These are phyloP conservation scores for Fusarium pseudograminearum DNA, from an alignment of 2,329 filamentous ascomycete species.

Conservation along the genomic window DNA sequence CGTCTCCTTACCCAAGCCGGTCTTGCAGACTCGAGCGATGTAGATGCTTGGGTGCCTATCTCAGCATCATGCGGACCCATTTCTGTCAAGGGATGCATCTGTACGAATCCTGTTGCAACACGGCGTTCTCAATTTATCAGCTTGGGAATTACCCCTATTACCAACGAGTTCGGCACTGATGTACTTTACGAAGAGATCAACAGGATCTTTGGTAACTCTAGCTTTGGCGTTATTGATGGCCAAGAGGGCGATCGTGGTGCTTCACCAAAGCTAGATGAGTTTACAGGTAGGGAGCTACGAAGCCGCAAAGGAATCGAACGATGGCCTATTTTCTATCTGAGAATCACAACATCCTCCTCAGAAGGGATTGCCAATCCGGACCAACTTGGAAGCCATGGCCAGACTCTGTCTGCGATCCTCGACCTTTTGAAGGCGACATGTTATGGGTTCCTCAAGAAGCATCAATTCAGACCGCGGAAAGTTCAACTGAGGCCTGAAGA, in stretches of 20 bases:
- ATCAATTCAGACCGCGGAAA: slow-evolving; percentile 72
- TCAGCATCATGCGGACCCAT: slow-evolving; percentile 73
- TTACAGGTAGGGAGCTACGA: slow-evolving; percentile 63
- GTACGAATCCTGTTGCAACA: slow-evolving; percentile 74
- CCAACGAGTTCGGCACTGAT: slow-evolving; percentile 67
- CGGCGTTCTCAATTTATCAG: slow-evolving; percentile 85
- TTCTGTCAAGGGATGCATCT: slow-evolving; percentile 78
- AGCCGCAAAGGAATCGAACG: slow-evolving; percentile 74
- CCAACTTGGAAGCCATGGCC: slow-evolving; percentile 59
- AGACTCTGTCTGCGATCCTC: slow-evolving; percentile 60
- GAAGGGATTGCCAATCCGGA: slow-evolving; percentile 53
- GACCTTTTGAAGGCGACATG: slow-evolving; percentile 77
- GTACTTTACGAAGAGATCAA: slow-evolving; percentile 84
- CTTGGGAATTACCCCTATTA: slow-evolving; percentile 76
- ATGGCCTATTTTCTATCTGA: slow-evolving; percentile 92
- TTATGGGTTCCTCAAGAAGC: slow-evolving; percentile 78
- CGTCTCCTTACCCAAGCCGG: slow-evolving; percentile 74
- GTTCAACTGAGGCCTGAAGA: slow-evolving; percentile 41
- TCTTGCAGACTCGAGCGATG: slow-evolving; percentile 66
- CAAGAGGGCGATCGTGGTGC: slow-evolving; percentile 50
- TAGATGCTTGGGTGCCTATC: slow-evolving; percentile 75
- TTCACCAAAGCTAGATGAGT: slow-evolving; percentile 59
- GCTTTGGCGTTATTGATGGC: slow-evolving; percentile 75
- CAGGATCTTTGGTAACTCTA: slow-evolving; percentile 78
- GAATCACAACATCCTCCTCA: slow-evolving; percentile 61